Percentiles rank a stretch among this genome's conserved stretches.
These are phyloP conservation scores for Dothideomycetes sp. DNA, from an alignment of 2,329 filamentous ascomycete species.

Conservation along the genomic window DNA sequence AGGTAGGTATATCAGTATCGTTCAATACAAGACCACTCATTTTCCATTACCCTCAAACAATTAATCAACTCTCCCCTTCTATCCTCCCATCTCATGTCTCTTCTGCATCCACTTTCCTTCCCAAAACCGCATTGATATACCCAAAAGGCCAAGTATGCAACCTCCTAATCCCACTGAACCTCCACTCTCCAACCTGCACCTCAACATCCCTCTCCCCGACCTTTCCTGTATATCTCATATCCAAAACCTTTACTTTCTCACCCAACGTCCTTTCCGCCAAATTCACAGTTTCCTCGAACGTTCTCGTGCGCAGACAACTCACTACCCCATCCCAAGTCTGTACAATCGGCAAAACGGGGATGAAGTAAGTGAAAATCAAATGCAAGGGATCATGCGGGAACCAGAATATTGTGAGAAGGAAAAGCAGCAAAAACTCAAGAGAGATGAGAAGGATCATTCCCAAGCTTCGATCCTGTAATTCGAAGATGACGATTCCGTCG, in stretches of 20 bases:
- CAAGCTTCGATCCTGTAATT: constrained; percentile 55
- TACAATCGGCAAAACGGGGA: constrained; percentile 60
- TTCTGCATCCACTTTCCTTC: too few species aligned
- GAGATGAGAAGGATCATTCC: constrained; percentile 25
- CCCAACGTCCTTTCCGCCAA: constrained; percentile 40
- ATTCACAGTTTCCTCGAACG: constrained; percentile 52
- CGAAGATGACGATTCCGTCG: constrained; percentile 62
- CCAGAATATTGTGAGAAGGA: constrained; percentile 46
- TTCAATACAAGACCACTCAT: too few species aligned
- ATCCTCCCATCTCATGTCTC: too few species aligned
- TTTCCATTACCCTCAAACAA: too few species aligned
- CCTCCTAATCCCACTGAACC: constrained; percentile 30
- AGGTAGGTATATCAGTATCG: too few species aligned
- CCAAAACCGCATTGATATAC: constrained; percentile 39
- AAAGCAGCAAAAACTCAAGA: constrained; percentile 36
- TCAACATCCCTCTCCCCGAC: constrained; percentile 28
- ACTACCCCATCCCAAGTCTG: constrained; percentile 61
- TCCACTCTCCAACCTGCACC: constrained; percentile 31
- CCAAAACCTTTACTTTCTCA: constrained; percentile 36
- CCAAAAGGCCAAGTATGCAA: constrained; percentile 41
- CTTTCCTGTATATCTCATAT: constrained; percentile 23
- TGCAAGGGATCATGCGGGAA: constrained; percentile 45
- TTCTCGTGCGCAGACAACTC: constrained; percentile 58
- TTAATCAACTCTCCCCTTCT: too few species aligned
- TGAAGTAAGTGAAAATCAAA: constrained; percentile 55